Evolutionary conservation across 768 basidiomycete species (phyloP).

Genomic region (Suillus sp.): DNA sequence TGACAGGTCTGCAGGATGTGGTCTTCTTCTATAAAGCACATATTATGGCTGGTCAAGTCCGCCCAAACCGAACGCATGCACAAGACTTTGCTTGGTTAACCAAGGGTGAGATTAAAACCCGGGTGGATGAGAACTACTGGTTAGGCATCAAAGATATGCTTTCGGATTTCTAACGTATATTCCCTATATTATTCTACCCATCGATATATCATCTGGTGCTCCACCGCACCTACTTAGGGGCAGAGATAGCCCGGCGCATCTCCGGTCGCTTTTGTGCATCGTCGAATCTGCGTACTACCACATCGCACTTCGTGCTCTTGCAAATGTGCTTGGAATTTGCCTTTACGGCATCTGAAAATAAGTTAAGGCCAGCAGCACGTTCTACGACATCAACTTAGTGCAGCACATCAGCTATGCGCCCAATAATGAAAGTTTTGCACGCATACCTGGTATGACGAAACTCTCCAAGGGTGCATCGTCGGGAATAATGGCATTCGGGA

Average conservation of each 20-base stretch:
- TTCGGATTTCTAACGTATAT: constrained; percentile 51
- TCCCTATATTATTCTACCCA: constrained; percentile 3
- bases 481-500: constrained; percentile 92
- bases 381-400: constrained; percentile 87
- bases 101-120: constrained; percentile 81
- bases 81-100: constrained; percentile 93
- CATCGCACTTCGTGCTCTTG: constrained; percentile 83
- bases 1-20: constrained; percentile 48
- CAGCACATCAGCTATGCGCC: constrained; percentile 6
- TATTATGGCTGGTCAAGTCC: constrained; percentile 85
- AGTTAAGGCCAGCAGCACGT: constrained; percentile 79
- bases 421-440: constrained; percentile 1
- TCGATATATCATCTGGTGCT: neutral
- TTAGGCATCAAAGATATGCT: constrained; percentile 75
- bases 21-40: constrained; percentile 95
- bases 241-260: constrained; percentile 53
- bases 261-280: constrained; percentile 76
- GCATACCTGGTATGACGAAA: constrained; percentile 81
- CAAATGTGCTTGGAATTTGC: constrained; percentile 81
- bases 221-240: constrained; percentile 29
- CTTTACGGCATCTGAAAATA: constrained; percentile 87
- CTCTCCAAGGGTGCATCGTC: constrained; percentile 78
- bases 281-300: constrained; percentile 88
- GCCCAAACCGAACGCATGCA: constrained; percentile 53
- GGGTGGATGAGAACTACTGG: constrained; percentile 77